Evolutionary conservation across 208 protist species (phyloP).

Genomic region (Zelonia costaricensis): DNA sequence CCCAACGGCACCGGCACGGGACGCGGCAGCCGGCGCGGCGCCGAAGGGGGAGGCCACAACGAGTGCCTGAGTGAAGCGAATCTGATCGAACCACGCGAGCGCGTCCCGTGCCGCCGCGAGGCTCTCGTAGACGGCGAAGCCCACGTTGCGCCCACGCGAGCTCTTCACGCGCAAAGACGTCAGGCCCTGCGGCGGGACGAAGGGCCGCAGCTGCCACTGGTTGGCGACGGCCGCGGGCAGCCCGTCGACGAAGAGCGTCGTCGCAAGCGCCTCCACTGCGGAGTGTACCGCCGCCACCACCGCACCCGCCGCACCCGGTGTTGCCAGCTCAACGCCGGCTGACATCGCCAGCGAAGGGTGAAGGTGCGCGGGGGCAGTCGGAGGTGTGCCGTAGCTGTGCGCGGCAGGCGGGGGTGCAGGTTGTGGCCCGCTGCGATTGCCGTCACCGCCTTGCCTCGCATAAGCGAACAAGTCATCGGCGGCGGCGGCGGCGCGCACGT

Average conservation of each 20-base stretch:
- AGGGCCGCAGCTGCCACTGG: slow-evolving; percentile 34
- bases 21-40: not conserved
- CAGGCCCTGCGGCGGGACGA: slow-evolving; percentile 55
- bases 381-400: too few species aligned
- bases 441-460: too few species aligned
- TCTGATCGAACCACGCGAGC: slow-evolving; percentile 50
- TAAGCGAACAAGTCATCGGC: too few species aligned
- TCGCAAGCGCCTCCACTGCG: not conserved
- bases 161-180: slow-evolving; percentile 50
- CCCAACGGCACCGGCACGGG: not conserved
- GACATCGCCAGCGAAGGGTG: not conserved
- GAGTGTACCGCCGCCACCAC: slow-evolving; percentile 1
- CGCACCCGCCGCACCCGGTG: not conserved
- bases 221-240: slow-evolving; percentile 46
- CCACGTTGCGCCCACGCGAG: slow-evolving; percentile 38
- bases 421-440: too few species aligned
- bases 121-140: slow-evolving; percentile 62
- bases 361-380: not conserved
- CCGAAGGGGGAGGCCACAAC: slow-evolving; percentile 16
- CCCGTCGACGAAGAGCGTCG: slow-evolving; percentile 57
- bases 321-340: not conserved
- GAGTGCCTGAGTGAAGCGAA: slow-evolving; percentile 24
- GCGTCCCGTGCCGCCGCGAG: slow-evolving; percentile 29
- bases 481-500: too few species aligned
- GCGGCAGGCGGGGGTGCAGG: too few species aligned